phyloP scores from a whole-genome alignment of 257 asterid genomes.

The Primulina huaijiensis region DNA sequence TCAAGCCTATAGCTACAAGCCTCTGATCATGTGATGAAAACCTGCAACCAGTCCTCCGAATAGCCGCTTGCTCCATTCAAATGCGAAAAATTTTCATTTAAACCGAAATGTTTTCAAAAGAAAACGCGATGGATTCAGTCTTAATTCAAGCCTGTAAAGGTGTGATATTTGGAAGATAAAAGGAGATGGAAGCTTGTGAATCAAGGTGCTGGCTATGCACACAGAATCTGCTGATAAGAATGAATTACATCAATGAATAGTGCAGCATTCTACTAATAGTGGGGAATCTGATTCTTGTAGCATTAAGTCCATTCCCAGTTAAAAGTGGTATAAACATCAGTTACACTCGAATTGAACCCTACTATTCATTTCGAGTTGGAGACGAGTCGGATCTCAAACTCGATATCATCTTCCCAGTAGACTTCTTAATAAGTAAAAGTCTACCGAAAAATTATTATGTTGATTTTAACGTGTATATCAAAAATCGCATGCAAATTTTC shows the following conservation, averaged over 20 bases:
- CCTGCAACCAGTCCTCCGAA: slow-evolving; percentile 2
- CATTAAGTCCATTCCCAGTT: not conserved
- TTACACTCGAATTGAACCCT: too few species aligned
- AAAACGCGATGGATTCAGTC: too few species aligned
- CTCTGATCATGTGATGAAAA: slow-evolving; percentile 34
- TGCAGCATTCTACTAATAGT: not conserved
- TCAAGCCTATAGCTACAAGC: slow-evolving; percentile 37
- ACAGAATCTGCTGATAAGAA: not conserved
- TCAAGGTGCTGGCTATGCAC: not conserved
- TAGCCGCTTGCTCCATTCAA: slow-evolving; percentile 15
- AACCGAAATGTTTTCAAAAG: not conserved
- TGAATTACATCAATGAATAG: not conserved
- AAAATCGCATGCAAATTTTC: too few species aligned
- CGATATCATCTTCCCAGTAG: not conserved
- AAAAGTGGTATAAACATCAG: too few species aligned
- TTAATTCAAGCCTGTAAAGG: too few species aligned
- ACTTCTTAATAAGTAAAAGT: too few species aligned
- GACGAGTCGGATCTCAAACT: too few species aligned
- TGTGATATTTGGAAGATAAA: not conserved
- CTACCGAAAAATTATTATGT: too few species aligned
- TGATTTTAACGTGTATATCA: too few species aligned
- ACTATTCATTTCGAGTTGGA: too few species aligned
- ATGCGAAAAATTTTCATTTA: not conserved
- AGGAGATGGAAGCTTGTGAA: not conserved
- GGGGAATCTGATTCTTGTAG: not conserved